Base-by-base conservation (phyloP, 2,329 filamentous ascomycete species). In the Exophiala xenobiotica region DNA sequence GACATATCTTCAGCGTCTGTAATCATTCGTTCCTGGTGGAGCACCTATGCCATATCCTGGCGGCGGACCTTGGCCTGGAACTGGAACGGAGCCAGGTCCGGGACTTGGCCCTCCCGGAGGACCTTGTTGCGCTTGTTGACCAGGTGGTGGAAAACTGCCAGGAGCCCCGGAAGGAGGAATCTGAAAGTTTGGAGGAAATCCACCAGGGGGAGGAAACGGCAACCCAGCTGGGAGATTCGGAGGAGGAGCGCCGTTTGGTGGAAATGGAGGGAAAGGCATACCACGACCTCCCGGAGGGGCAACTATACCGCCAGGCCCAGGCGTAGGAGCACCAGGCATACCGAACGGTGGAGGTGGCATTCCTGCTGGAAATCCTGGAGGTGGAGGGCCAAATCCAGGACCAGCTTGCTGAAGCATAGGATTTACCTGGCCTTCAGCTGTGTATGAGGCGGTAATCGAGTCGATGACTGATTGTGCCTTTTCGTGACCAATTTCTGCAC, bases 381-480 rank as follows among this genome's bases (percentile, higher is more conserved):
- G 79, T 76, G 45, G 78, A 68, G 78, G 75, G 33, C 71, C 70
- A 59, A 71, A 72, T 47, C 74, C 74, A 39, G 68, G 70, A 3
- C 66, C 68, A 7, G 59, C 59, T 43, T 81, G 81, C 67, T 85
- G 84, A 71, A 92, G 82, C 83, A 93, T 90, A 45, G 88, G 91
- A 70, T 95, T 96, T 56, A 83, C 83, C 70, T 96, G 90, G 64
- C 93, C 93, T 74, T 95, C 93, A 62, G 90, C 90, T 59, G 88
- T 89, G 75, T 99, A 97, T 31, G 91, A 96, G 37, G 85, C 89
- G 35, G 93, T 97, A 72, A 99, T 99, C 63, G 87, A 92, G 75
- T 99, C 93, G 69, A 99, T 99, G 63, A 99, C 93, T 43, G 88
- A 93, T 74, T 99, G 93, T 53, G 93, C 92, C 76, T 97, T 96